Evolutionary conservation across 257 asterid species (phyloP), one percentile per base, ranked within the genome.

Genomic region (Gynochthodes officinalis): DNA sequence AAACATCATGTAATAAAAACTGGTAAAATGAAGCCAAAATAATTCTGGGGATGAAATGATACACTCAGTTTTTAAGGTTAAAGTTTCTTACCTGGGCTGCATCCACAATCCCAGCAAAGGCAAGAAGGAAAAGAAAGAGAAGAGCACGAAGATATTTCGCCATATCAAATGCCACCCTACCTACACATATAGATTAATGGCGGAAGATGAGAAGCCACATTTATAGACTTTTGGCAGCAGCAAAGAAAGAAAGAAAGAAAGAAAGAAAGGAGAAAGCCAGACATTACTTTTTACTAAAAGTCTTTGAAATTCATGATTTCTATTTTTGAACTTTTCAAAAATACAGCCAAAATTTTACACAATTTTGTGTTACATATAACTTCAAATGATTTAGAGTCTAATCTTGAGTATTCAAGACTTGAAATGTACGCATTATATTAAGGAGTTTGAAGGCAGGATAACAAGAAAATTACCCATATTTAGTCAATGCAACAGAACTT

Each of bases 101-200:
- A 71, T 42, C 55, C 14, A 43, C 21, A 16, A 71, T 30, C 42
- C 75, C 75, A 12, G 68, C 43, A 58, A 58, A 71, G 40, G 11
- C 18, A 28, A 71, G 67, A 23, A 71, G 75, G 48, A 58, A 43
- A n/a, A 71, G 13, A 19, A 58, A 27, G 60, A 71, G 23, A 42
- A 71, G 13, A 19, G 21, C 44, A 19, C 0, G 19, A 14, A 43
- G 53, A 21, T 43, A 46, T 21, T 65, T 71, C 8, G 66, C 75
- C 75, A 71, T 71, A 27, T 48, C 58, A 28, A 16, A n/a, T n/a
- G n/a, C n/a, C n/a, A n/a, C n/a, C n/a, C n/a, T n/a, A n/a, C n/a
- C n/a, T n/a, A n/a, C n/a, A 57, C 13, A 57, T 3, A 28, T 57
- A 3, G 63, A 57, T 18, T 30, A 33, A 6, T 61, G 54, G 16